Evolutionary conservation across 2,329 filamentous ascomycete species (phyloP).

Genomic region (Teratosphaeria epicoccoides): DNA sequence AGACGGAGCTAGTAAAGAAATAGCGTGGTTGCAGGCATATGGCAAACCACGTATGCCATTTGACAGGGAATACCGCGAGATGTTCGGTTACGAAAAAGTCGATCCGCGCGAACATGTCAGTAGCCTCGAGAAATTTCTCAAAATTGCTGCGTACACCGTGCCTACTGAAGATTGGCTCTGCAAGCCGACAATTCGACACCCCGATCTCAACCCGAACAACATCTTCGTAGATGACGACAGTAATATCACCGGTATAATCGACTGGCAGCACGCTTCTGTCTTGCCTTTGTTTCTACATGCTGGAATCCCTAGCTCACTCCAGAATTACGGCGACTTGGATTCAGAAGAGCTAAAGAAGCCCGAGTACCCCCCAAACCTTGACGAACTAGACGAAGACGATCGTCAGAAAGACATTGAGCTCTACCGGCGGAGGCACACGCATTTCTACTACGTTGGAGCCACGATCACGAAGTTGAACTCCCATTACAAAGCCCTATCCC

Average conservation of each 20-base stretch:
- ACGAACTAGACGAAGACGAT: constrained; percentile 10
- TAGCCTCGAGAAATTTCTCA: constrained; percentile 21
- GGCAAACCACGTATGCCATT: constrained; percentile 23
- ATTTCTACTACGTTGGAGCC: constrained; percentile 17
- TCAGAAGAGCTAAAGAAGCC: constrained; percentile 13
- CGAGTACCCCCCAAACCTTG: constrained; percentile 7
- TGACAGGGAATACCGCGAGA: constrained; percentile 21
- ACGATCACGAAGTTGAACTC: constrained; percentile 7
- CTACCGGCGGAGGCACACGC: constrained; percentile 14
- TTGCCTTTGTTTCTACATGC: constrained; percentile 9
- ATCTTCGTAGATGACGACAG: constrained; percentile 24
- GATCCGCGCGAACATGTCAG: constrained; percentile 16
- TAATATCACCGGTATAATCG: constrained; percentile 21
- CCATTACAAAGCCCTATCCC: constrained; percentile 14
- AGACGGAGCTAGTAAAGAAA: constrained; percentile 23
- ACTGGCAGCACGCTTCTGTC: constrained; percentile 11
- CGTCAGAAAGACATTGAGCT: constrained; percentile 8
- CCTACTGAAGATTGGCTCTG: constrained; percentile 8
- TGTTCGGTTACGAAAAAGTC: constrained; percentile 13
- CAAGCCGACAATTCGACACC: constrained; percentile 24
- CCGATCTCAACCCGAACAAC: constrained; percentile 26
- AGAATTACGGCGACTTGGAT: constrained; percentile 29
- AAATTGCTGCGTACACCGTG: constrained; percentile 13
- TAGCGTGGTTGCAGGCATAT: constrained; percentile 20
- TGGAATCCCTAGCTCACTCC: constrained; percentile 25